Conservation (phyloP, 2,329 filamentous ascomycete genomes). For the Aspergillus thermomutatus region DNA sequence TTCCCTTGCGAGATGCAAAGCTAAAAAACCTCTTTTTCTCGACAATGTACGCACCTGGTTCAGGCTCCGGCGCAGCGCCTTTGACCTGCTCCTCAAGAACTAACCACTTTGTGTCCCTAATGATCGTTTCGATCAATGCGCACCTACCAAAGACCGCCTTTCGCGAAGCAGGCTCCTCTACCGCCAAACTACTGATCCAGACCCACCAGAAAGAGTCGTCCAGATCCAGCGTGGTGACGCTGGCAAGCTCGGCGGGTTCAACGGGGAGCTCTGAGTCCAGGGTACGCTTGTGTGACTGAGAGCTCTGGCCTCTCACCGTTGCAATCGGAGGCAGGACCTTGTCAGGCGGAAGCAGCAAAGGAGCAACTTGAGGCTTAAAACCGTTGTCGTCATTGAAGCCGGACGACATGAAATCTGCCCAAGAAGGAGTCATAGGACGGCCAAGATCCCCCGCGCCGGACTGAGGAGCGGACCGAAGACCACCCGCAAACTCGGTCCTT, state of each 20-base stretch:
- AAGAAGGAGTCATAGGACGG: slow-evolving; percentile 91
- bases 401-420: slow-evolving; percentile 95
- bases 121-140: slow-evolving; percentile 83
- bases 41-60: slow-evolving; percentile 82
- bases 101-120: slow-evolving; percentile 79
- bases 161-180: slow-evolving; percentile 77
- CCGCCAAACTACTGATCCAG: slow-evolving; percentile 94
- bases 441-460: slow-evolving; percentile 66
- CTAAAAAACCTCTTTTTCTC: slow-evolving; percentile 95
- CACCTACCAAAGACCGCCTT: slow-evolving; percentile 95
- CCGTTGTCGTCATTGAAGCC: slow-evolving; percentile 79
- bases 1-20: slow-evolving; percentile 69
- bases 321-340: slow-evolving; percentile 83
- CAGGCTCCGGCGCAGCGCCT: slow-evolving; percentile 80
- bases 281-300: slow-evolving; percentile 74
- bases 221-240: slow-evolving; percentile 78
- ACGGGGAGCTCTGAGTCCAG: slow-evolving; percentile 66
- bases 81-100: slow-evolving; percentile 96
- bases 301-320: slow-evolving; percentile 70
- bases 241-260: slow-evolving; percentile 91
- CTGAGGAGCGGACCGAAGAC: slow-evolving; percentile 63
- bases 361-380: slow-evolving; percentile 56
- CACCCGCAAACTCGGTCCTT: slow-evolving; percentile 42
- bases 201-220: slow-evolving; percentile 99
- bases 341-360: slow-evolving; percentile 81